Percentiles rank a stretch among this genome's conserved stretches.
phyloP scores from a whole-genome alignment of 805 yeast genomes.

The Komagataella ulmi region DNA sequence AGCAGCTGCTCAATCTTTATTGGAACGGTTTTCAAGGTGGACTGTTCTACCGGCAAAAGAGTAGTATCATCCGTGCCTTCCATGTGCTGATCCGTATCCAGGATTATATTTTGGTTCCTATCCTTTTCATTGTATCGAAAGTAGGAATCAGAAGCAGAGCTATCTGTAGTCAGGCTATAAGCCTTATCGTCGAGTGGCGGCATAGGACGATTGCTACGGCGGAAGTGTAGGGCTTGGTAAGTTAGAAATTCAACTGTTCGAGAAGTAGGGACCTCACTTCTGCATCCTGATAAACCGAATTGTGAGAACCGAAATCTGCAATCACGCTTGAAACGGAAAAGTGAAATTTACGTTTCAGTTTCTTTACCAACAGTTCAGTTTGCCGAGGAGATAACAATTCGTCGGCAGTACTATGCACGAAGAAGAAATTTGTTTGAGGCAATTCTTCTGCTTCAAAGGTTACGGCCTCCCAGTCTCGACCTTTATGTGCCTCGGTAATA shows the following conservation, averaged over 20 bases:
- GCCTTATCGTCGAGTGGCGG: neutral
- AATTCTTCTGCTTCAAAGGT: neutral
- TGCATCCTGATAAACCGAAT: constrained; percentile 41
- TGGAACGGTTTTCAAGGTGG: neutral
- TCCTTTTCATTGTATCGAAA: neutral
- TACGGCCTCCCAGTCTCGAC: constrained; percentile 2
- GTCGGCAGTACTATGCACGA: constrained; percentile 54
- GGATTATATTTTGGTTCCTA: neutral
- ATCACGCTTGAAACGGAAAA: neutral
- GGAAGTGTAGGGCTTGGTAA: neutral
- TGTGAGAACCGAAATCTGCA: constrained; percentile 41
- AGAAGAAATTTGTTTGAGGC: constrained; percentile 6
- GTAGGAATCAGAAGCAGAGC: neutral
- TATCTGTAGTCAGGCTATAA: neutral
- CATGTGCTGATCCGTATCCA: neutral
- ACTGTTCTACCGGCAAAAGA: neutral
- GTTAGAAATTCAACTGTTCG: neutral
- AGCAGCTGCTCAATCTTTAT: neutral
- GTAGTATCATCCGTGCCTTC: neutral
- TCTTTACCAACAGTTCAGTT: constrained; percentile 22
- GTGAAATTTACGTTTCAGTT: constrained; percentile 13
- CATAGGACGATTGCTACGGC: neutral
- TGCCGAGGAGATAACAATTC: constrained; percentile 49
- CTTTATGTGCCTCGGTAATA: constrained; percentile 42
- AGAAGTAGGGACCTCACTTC: constrained; percentile 17